A percentile compares a stretch with the other conserved stretches of the same genome.
Evolutionary conservation across 2,329 filamentous ascomycete species (phyloP).

Genomic region (Penicillium palitans): DNA sequence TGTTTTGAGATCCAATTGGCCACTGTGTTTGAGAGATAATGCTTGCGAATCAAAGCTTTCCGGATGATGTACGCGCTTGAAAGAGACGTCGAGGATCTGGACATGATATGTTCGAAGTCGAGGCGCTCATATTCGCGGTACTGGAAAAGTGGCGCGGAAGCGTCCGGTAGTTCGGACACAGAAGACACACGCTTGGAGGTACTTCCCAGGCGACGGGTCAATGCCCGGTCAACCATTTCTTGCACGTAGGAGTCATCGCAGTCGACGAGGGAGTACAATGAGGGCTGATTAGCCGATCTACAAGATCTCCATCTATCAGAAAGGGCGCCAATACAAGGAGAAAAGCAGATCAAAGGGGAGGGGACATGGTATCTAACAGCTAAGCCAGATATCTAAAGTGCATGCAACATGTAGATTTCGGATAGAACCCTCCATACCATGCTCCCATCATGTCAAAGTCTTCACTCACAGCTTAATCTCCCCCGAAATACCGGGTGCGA

Average conservation of each 20-base stretch:
- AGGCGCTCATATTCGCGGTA: conserved; percentile 84
- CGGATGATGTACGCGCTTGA: conserved; percentile 92
- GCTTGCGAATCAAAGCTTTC: conserved; percentile 94
- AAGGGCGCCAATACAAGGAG: conserved; percentile 15
- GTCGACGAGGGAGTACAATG: conserved; percentile 70
- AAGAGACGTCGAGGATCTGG: conserved; percentile 62
- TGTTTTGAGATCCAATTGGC: conserved; percentile 84
- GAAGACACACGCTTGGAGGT: conserved; percentile 58
- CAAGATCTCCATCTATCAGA: conserved; percentile 38
- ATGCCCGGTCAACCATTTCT: conserved; percentile 74
- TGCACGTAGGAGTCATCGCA: conserved; percentile 91
- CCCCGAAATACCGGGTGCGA: conserved; percentile 63
- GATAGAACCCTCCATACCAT: conserved; percentile 21
- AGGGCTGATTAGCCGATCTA: conserved; percentile 40
- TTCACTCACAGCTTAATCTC: conserved; percentile 82
- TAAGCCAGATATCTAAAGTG: conserved; percentile 30
- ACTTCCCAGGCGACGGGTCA: conserved; percentile 62
- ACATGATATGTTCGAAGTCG: conserved; percentile 74
- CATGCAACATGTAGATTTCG: conserved; percentile 27
- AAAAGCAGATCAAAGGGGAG: conserved; percentile 16
- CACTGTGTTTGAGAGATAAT: conserved; percentile 83
- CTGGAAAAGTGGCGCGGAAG: conserved; percentile 63
- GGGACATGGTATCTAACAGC: conserved; percentile 27
- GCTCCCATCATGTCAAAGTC: conserved; percentile 20
- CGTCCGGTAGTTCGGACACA: conserved; percentile 49